Conservation (phyloP, 2,329 filamentous ascomycete species). For the Penicillium sp. region DNA sequence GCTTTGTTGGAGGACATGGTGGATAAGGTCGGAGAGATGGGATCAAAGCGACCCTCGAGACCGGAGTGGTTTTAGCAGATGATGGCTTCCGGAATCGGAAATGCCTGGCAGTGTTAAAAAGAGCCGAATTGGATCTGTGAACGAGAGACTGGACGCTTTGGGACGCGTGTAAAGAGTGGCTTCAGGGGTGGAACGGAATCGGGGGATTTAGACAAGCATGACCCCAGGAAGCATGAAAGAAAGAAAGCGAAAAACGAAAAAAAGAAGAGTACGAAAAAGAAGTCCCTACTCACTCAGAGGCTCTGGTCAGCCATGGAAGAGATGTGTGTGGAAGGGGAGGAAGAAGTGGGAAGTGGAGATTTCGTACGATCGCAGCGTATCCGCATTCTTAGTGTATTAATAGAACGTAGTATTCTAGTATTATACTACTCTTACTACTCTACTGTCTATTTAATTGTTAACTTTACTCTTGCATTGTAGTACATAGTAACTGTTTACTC, state of each 20-base stretch:
- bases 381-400: slow-evolving; percentile 14
- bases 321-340: slow-evolving; percentile 25
- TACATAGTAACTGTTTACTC: not conserved
- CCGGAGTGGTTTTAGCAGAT: slow-evolving; percentile 3
- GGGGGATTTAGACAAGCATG: not conserved
- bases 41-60: slow-evolving; percentile 9
- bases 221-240: not conserved
- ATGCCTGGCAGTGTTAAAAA: not conserved
- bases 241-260: slow-evolving; percentile 6
- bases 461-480: too few relatives aligned
- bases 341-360: slow-evolving; percentile 27
- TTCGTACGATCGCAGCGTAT: slow-evolving; percentile 22
- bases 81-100: slow-evolving; percentile 1
- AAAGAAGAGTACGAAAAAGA: slow-evolving; percentile 15
- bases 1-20: not conserved
- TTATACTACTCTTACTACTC: not conserved
- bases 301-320: slow-evolving; percentile 27
- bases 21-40: slow-evolving; percentile 1
- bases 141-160: slow-evolving; percentile 15
- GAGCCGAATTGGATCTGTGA: slow-evolving; percentile 5
- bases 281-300: slow-evolving; percentile 9
- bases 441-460: not conserved
- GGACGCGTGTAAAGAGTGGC: slow-evolving; percentile 13
- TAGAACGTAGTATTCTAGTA: not conserved
- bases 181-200: slow-evolving; percentile 17